Conservation (phyloP, 2,329 filamentous ascomycete genomes). For the Rugonectria rugulosa region DNA sequence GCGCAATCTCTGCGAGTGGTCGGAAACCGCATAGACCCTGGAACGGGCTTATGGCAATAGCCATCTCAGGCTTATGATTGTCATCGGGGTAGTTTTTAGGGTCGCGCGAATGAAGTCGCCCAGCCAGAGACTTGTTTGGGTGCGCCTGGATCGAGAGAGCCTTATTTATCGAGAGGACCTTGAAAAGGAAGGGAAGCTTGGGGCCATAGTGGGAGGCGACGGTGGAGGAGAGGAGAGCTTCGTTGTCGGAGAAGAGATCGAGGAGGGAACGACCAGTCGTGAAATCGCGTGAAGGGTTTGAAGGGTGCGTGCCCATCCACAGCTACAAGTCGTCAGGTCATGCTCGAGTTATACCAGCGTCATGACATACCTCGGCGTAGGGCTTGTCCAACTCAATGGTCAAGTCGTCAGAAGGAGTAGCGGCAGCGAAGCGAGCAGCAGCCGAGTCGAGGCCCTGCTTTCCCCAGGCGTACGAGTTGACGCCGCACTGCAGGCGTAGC, state of each 20-base stretch:
- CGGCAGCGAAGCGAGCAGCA: conserved; percentile 87
- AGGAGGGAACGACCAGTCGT: conserved; percentile 84
- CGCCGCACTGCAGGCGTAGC: conserved; percentile 85
- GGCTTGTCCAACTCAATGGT: conserved; percentile 85
- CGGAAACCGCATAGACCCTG: conserved; percentile 97
- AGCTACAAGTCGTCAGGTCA: conserved; percentile 61
- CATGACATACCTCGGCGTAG: conserved; percentile 76
- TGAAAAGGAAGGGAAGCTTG: conserved; percentile 96
- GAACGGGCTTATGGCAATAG: conserved; percentile 95
- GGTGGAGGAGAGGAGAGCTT: conserved; percentile 77
- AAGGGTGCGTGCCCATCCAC: conserved; percentile 99
- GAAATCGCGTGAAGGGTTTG: conserved; percentile 91
- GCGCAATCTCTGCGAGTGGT: conserved; percentile 82
- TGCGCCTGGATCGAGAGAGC: conserved; percentile 97
- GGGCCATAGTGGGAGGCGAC: conserved; percentile 78
- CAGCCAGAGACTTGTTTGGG: conserved; percentile 90
- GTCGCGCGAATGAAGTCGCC: conserved; percentile 84
- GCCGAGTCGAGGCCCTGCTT: conserved; percentile 89
- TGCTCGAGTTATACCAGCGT: neutral
- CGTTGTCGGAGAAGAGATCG: conserved; percentile 87
- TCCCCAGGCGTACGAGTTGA: conserved; percentile 99
- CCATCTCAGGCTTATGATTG: conserved; percentile 99
- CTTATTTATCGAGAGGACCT: conserved; percentile 95
- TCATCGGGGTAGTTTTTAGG: conserved; percentile 97
- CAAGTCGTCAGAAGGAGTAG: conserved; percentile 79